Evolutionary conservation across 208 protist genomes (phyloP), one percentile per base, ranked within the genome.

Genomic region (Acanthamoeba rhysodes): DNA sequence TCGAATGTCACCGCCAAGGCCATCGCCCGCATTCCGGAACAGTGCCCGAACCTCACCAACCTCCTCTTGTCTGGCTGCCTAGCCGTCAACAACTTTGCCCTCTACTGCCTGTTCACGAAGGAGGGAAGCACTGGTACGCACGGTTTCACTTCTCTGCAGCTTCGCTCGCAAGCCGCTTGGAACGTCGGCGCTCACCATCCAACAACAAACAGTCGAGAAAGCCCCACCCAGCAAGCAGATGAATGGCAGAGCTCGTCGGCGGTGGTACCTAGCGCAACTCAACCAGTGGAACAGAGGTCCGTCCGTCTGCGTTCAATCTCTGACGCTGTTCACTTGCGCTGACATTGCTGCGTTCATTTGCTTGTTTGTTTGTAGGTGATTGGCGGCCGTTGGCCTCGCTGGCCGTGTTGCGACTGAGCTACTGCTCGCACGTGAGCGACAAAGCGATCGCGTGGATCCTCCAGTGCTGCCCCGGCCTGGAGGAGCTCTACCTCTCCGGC

Each of bases 21-120:
- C n/a, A 76, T 76, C 14, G 68, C 68, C 10, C 68, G 68, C n/a
- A 37, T 76, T 27, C 22, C 68, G 14, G 68, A 76, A 10, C 12
- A 41, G 32, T 76, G 68, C 32, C 68, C 68, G 22, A 29, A 27
- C 32, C 22, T 76, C 22, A 76, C n/a, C 10, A 76, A 9, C 32
- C 68, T 76, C 32, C 24, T 32, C 8, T 27, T 76, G 24, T 76
- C 68, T 18, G 68, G 68, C 32, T 76, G 68, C 32, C n/a, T 37
- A 9, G 68, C 68, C 10, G 68, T 76, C n/a, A 76, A 76, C 68
- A 76, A 76, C 68, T 76, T 76, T 76, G 68, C 68, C 6, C 68
- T 76, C 32, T 76, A 76, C 68, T 76, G 68, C 68, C 32, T 76
- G 22, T 37, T 76, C n/a, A 76, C 68, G 20, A 18, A 76, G 22